Evolutionary conservation across 129 eudicot species (phyloP), one percentile per base, ranked within the genome.

Genomic region (Apium graveolens): DNA sequence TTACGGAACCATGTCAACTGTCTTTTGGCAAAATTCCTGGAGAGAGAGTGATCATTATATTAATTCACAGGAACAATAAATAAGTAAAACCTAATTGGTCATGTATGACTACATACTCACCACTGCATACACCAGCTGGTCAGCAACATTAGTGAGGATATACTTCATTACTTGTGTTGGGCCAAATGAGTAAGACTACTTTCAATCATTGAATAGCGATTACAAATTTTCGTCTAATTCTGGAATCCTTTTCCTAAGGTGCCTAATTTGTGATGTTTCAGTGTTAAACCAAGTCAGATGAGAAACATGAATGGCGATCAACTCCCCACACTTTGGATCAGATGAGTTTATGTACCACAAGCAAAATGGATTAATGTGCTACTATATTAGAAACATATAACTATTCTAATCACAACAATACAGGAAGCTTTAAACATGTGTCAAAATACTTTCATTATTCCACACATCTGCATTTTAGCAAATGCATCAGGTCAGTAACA

Each of bases 1-100:
- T 93, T 93, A 18, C 98, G 90, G 51, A 91, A 91, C 98, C 98
- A 93, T 79, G 98, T 93, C 88, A 91, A 17, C 48, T 93, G 97
- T 84, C 98, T 81, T 82, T 93, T 93, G 70, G 98, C 98, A 65
- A 93, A 91, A 76, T 91, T 91, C 79, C 98, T 93, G 89, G 11
- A 66, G 38, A 65, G 63, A 80, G 37, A 71, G 65, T 29, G 49
- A 76, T 77, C 48, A 60, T 5, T 39, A 84, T 45, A 46, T 46
- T 65, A 65, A 31, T 53, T 31, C 32, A 70, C 63, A 13, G 29
- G 42, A 39, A 46, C 20, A 13, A 29, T 45, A 34, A 46, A 29
- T 42, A 51, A 20, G 62, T 51, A 5, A 51, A 51, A 20, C 27
- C 17, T 26, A 26, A 62, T 62, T n/a, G 69, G 17, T 62, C 34